These are phyloP conservation scores for Mortierella alpina DNA, from an alignment of 192 early-diverging fungal species.

Conservation along the genomic window DNA sequence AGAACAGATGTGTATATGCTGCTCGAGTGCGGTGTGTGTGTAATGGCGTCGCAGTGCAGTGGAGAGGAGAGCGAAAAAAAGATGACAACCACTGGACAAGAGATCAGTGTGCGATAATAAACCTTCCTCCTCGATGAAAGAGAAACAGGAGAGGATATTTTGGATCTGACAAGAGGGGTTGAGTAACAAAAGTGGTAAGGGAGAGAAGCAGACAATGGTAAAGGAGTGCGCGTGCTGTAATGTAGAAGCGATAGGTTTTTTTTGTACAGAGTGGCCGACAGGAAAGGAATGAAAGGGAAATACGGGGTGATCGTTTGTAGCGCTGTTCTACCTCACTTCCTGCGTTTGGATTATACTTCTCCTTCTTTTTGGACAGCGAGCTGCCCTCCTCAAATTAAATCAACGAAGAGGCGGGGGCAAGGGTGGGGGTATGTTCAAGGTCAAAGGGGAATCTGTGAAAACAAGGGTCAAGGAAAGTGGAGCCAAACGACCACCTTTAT, in stretches of 20 bases:
- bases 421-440: not conserved
- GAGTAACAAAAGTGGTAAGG: not conserved
- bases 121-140: conserved; percentile 15
- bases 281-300: not conserved
- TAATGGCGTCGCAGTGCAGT: not conserved
- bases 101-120: conserved; percentile 33
- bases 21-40: too few relatives aligned
- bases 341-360: not conserved
- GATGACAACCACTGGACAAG: not conserved
- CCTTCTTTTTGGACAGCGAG: not conserved
- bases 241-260: too few relatives aligned
- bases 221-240: not conserved
- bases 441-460: conserved; percentile 17
- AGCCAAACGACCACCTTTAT: not conserved
- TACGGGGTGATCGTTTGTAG: not conserved
- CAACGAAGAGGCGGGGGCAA: not conserved
- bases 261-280: not conserved
- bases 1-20: too few relatives aligned
- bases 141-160: not conserved
- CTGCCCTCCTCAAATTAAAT: not conserved
- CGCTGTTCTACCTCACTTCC: not conserved
- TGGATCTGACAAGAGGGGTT: not conserved
- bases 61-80: conserved; percentile 1
- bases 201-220: not conserved
- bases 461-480: conserved; percentile 12